Percentiles rank a stretch among this genome's conserved stretches.
These are phyloP conservation scores for Ophiostoma australiae DNA, from an alignment of 2,329 filamentous ascomycete species.

Conservation along the genomic window DNA sequence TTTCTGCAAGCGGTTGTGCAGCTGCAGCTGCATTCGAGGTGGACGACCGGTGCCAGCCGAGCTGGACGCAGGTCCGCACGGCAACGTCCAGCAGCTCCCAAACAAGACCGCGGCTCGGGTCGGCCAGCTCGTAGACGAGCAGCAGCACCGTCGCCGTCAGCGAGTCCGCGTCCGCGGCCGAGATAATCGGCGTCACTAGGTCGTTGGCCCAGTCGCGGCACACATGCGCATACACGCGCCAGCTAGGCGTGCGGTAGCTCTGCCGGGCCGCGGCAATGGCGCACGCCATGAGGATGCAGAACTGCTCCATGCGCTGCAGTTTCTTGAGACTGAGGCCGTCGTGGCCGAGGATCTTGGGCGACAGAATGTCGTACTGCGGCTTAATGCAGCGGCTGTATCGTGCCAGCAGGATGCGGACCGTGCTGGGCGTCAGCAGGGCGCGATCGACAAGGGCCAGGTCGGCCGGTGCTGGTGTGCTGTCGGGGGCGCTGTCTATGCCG, in stretches of 20 bases:
- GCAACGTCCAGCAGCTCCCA: conserved; percentile 4
- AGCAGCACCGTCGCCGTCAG: not conserved
- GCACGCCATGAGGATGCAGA: conserved; percentile 2
- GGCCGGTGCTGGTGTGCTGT: not conserved
- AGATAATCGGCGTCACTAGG: not conserved
- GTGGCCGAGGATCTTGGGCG: not conserved
- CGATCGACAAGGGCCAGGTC: not conserved
- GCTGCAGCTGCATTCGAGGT: not conserved
- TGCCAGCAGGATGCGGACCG: not conserved
- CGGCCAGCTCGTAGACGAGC: not conserved
- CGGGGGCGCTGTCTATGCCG: not conserved
- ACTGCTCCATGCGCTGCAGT: not conserved
- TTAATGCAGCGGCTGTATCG: not conserved
- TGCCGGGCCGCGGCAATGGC: not conserved
- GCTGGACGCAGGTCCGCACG: not conserved
- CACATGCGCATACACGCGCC: not conserved
- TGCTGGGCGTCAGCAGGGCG: not conserved
- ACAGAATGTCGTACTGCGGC: not conserved
- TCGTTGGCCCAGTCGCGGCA: not conserved
- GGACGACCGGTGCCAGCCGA: not conserved
- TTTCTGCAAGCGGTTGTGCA: not conserved
- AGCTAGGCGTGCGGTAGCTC: conserved; percentile 5
- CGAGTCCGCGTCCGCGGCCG: not conserved
- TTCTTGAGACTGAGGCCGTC: not conserved
- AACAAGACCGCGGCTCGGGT: not conserved